Evolutionary conservation across 2,329 filamentous ascomycete genomes (phyloP).

Genomic region (Calonectria naviculata): DNA sequence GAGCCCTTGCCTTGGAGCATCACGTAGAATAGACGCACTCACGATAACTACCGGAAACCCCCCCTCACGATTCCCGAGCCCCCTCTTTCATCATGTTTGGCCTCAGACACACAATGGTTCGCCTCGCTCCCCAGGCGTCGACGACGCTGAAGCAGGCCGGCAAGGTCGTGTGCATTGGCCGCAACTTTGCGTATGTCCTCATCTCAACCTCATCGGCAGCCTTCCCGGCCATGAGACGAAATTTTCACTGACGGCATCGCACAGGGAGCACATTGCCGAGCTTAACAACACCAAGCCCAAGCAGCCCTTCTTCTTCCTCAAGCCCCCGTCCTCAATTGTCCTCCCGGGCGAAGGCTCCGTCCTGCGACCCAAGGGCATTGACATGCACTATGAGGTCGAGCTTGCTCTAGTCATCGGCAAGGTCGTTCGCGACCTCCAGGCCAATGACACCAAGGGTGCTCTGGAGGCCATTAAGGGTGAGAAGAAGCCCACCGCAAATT

Average conservation of each 20-base stretch:
- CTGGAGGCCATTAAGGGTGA: conserved; percentile 84
- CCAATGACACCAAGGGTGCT: conserved; percentile 79
- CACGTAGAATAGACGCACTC: neutral
- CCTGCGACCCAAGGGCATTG: conserved; percentile 83
- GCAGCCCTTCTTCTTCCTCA: conserved; percentile 99
- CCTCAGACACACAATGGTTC: conserved; percentile 51
- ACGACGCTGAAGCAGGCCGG: conserved; percentile 61
- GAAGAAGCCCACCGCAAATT: conserved; percentile 31
- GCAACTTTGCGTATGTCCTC: conserved; percentile 88
- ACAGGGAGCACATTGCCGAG: conserved; percentile 91
- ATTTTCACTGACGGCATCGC: conserved; percentile 19
- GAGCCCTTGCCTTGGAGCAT: conserved; percentile 1
- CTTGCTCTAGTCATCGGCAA: conserved; percentile 90
- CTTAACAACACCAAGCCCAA: conserved; percentile 88
- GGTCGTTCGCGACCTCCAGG: conserved; percentile 78
- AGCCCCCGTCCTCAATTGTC: conserved; percentile 89
- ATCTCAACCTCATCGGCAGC: conserved; percentile 24
- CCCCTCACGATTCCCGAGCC: neutral
- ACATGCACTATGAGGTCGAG: conserved; percentile 95
- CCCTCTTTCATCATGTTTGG: conserved; percentile 46
- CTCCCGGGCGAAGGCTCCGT: conserved; percentile 82
- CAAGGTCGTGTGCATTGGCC: conserved; percentile 92
- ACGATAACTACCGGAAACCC: conserved; percentile 1
- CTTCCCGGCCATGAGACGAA: neutral
- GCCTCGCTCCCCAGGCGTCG: conserved; percentile 54